Conservation (phyloP, 108 stramenopile species). For the Stephanodiscus triporus region DNA sequence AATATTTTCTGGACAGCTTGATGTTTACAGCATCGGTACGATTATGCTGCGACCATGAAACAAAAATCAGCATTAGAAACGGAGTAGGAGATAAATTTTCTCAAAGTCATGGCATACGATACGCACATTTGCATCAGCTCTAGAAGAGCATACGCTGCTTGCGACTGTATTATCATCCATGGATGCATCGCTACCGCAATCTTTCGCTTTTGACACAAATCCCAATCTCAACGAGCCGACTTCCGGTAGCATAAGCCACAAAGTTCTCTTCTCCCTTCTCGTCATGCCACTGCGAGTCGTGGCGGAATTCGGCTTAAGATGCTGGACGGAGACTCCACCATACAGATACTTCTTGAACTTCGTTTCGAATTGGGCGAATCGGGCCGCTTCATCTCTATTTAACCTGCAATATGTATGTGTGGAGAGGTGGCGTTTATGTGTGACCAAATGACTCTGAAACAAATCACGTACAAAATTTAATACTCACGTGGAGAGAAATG, state of each 20-base stretch:
- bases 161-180: constrained; percentile 44
- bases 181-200: constrained; percentile 26
- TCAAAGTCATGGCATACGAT: neutral
- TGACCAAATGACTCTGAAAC: neutral
- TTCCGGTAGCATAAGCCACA: constrained; percentile 84
- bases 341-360: constrained; percentile 82
- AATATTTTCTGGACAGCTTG: constrained; percentile 76
- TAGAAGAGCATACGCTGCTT: constrained; percentile 36
- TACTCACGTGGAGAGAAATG: constrained; percentile 38
- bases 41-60: constrained; percentile 32
- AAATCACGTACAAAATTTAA: neutral
- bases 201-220: constrained; percentile 72
- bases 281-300: constrained; percentile 50
- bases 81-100: neutral
- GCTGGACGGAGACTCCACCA: constrained; percentile 77
- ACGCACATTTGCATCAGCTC: constrained; percentile 38
- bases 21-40: constrained; percentile 52
- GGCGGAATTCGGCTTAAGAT: constrained; percentile 54
- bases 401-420: constrained; percentile 5
- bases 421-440: neutral
- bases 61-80: neutral
- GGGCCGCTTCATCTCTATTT: constrained; percentile 51
- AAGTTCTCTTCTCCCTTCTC: constrained; percentile 66
- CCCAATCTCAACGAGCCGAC: constrained; percentile 69
- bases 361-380: constrained; percentile 63